These are phyloP conservation scores for Saposhnikovia divaricata DNA, from an alignment of 129 eudicot species.

Conservation along the genomic window DNA sequence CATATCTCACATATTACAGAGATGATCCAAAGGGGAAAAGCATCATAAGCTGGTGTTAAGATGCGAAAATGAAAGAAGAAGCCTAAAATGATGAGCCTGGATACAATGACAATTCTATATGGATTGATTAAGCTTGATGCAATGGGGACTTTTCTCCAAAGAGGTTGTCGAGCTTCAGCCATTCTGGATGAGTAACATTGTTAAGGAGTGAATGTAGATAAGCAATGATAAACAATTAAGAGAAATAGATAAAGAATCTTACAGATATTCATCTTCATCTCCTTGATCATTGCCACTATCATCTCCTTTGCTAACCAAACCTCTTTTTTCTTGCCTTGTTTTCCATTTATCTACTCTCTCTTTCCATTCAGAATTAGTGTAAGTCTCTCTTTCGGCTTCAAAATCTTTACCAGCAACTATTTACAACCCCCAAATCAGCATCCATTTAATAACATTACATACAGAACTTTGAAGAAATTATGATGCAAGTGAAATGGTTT, in stretches of 20 bases:
- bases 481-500: not conserved
- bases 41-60: constrained; percentile 82
- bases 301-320: constrained; percentile 44
- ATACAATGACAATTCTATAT: constrained; percentile 71
- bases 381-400: constrained; percentile 64
- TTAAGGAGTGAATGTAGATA: constrained; percentile 4
- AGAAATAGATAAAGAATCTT: constrained; percentile 15
- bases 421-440: constrained; percentile 12
- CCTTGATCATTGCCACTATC: constrained; percentile 55
- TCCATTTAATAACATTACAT: not conserved
- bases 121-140: constrained; percentile 84
- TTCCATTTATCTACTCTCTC: constrained; percentile 98
- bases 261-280: constrained; percentile 83
- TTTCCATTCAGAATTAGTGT: constrained; percentile 66
- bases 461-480: not conserved
- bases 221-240: not conserved
- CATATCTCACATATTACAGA: constrained; percentile 94
- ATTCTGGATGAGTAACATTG: constrained; percentile 34
- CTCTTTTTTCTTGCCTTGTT: constrained; percentile 86
- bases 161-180: constrained; percentile 98
- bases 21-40: constrained; percentile 82
- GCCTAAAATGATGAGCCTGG: constrained; percentile 61
- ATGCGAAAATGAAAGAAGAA: constrained; percentile 89
- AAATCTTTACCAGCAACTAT: constrained; percentile 74
- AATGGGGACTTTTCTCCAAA: constrained; percentile 89